These are phyloP conservation scores for Schwanniomyces yamadae DNA, from an alignment of 805 yeast genomes.

Conservation along the genomic window DNA sequence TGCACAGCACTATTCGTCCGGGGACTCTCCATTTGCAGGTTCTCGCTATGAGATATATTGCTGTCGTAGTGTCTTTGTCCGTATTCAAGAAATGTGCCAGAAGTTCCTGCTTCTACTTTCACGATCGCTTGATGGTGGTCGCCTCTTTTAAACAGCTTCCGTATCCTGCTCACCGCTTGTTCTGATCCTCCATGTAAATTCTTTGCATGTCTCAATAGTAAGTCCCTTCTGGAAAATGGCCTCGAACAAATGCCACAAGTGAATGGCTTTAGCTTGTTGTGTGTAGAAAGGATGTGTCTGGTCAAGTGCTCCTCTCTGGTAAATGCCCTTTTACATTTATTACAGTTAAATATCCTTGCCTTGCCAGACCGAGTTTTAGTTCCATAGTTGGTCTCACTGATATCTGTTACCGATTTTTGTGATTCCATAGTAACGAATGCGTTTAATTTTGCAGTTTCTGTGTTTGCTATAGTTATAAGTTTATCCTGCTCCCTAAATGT, in stretches of 20 bases:
- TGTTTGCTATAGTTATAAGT: no score
- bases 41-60: background rate
- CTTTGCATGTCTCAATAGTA: slow-evolving; percentile 44
- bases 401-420: slow-evolving; percentile 1
- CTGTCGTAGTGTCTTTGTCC: background rate
- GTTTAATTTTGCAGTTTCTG: no score
- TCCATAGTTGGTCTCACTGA: slow-evolving; percentile 28
- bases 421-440: background rate
- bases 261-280: slow-evolving; percentile 44
- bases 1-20: background rate
- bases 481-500: no score
- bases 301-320: slow-evolving; percentile 48
- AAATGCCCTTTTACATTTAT: slow-evolving; percentile 43
- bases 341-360: slow-evolving; percentile 41
- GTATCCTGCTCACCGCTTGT: slow-evolving; percentile 40
- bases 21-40: background rate
- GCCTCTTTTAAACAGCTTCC: slow-evolving; percentile 35
- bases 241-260: slow-evolving; percentile 44
- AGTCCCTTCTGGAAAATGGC: slow-evolving; percentile 43
- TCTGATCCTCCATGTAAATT: slow-evolving; percentile 45
- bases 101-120: background rate
- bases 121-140: background rate
- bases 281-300: slow-evolving; percentile 42
- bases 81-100: background rate
- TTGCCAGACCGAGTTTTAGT: slow-evolving; percentile 45